Evolutionary conservation across 169 alveolate species (phyloP).

Genomic region (Babesia bigemina): DNA sequence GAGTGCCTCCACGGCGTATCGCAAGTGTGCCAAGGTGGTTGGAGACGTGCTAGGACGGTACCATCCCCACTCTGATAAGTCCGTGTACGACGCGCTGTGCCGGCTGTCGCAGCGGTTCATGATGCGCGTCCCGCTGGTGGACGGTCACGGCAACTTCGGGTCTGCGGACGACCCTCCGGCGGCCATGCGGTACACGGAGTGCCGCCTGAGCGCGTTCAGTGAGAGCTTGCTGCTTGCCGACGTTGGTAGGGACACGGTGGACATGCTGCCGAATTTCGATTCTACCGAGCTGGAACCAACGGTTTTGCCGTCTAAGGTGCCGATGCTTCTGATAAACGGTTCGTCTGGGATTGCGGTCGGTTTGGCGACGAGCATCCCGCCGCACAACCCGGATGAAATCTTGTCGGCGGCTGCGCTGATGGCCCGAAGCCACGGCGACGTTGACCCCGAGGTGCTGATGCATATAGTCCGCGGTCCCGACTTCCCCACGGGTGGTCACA

Average conservation of each 20-base stretch:
- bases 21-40: slow-evolving; percentile 85
- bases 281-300: slow-evolving; percentile 82
- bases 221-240: slow-evolving; percentile 73
- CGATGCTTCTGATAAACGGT: slow-evolving; percentile 80
- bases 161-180: slow-evolving; percentile 85
- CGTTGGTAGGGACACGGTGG: slow-evolving; percentile 71
- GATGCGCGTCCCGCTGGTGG: slow-evolving; percentile 75
- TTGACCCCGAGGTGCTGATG: slow-evolving; percentile 63
- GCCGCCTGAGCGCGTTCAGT: slow-evolving; percentile 73
- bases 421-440: slow-evolving; percentile 58
- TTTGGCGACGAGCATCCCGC: slow-evolving; percentile 81
- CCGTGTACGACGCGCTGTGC: slow-evolving; percentile 85
- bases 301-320: slow-evolving; percentile 80
- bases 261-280: slow-evolving; percentile 79
- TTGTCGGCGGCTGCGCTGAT: slow-evolving; percentile 68
- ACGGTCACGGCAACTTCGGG: slow-evolving; percentile 87
- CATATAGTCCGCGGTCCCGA: slow-evolving; percentile 80
- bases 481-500: slow-evolving; percentile 85
- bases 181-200: slow-evolving; percentile 87
- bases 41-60: slow-evolving; percentile 87
- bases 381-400: slow-evolving; percentile 81
- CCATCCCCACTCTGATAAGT: slow-evolving; percentile 86
- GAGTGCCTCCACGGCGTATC: slow-evolving; percentile 57
- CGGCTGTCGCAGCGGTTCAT: slow-evolving; percentile 80
- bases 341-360: slow-evolving; percentile 87